Evolutionary conservation across 2,329 filamentous ascomycete genomes (phyloP), one percentile per base, ranked within the genome.

Genomic region (Alternaria tenuissima): DNA sequence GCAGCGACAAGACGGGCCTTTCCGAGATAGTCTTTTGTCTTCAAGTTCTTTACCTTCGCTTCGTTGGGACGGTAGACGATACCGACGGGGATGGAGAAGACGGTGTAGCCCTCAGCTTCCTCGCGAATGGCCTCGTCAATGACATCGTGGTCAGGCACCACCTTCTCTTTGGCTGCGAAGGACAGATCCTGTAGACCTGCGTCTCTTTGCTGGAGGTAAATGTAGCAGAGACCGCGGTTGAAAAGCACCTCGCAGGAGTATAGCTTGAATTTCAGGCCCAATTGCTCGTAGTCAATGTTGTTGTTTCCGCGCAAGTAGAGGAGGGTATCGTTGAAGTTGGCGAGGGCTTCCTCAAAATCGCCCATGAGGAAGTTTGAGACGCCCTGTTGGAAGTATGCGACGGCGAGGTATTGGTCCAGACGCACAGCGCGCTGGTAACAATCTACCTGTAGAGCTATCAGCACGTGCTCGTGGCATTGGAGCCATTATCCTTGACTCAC

Each of bases 181-280:
- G 88, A 86, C 71, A 99, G 83, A 82, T 99, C 95, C 78, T 95
- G 90, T 86, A 99, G 87, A 68, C 95, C 95, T 1, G 91, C 88
- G 12, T 96, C 92, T 78, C 91, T 91, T 79, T 98, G 93, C 75
- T 96, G 92, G 30, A 98, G 85, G 76, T 98, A 98, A 73, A 98
- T 96, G 81, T 97, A 98, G 82, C 95, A 98, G 59, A 99, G 85
- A 60, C 95, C 95, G 54, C 95, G 89, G 79, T 99, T 99, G 84
- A 99, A 99, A 26, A 99, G 85, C 3, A 97, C 94, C 75, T 99
- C 95, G 81, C 95, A 99, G 1, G 95, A 97, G 79, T 94, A 98
- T 11, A 99, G 84, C 79, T 96, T 97, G 84, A 98, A 99, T 60
- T 96, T 91, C 44, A 99, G 86, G 20, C 95, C 95, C 49, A 99